Base-by-base conservation (phyloP, 108 stramenopile species). In the Bacterosira constricta region DNA sequence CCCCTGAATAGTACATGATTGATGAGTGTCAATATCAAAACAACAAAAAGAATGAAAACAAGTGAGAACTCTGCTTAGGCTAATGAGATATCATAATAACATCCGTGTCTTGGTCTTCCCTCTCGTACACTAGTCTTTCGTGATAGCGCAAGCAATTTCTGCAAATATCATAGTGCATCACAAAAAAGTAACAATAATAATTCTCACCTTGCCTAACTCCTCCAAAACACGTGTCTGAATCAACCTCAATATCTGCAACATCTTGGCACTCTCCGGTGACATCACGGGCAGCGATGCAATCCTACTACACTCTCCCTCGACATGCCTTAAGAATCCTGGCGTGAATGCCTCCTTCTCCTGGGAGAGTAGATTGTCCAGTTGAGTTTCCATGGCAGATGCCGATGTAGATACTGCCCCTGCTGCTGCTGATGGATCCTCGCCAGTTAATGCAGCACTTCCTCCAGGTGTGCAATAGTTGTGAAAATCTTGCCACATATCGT, bases 221-320 rank as follows among this genome's bases (percentile, higher is more conserved):
- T 93, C 92, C 20, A 93, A 47, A 4, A 93, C 83, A 5, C 92
- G 70, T 11, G 92, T 61, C 59, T 93, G 92, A n/a, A 93, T 85
- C 26, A 89, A 56, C 29, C 85, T 67, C 36, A 93, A 44, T n/a
- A 86, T 84, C 62, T 93, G 82, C 52, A 90, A 56, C 47, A 90
- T 59, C 52, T 75, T 67, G 1, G 63, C 29, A 26, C 76, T 80
- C 46, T 93, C 88, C 8, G 83, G 83, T 27, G 89, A 84, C 31
- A 88, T 53, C 6, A 10, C 77, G 3, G 79, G 71, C 6, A 83
- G 71, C 10, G 54, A 55, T n/a, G 78, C 66, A 23, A 93, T 85
- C 9, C 92, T 79, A 36, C 76, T 75, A 45, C 92, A 93, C 71
- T 93, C 92, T 0, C 86, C 88, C 46, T 90, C 89, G 13, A 93